Evolutionary conservation across 169 alveolate species (phyloP), one percentile per base, ranked within the genome.

Genomic region (Plasmodium vivax): DNA sequence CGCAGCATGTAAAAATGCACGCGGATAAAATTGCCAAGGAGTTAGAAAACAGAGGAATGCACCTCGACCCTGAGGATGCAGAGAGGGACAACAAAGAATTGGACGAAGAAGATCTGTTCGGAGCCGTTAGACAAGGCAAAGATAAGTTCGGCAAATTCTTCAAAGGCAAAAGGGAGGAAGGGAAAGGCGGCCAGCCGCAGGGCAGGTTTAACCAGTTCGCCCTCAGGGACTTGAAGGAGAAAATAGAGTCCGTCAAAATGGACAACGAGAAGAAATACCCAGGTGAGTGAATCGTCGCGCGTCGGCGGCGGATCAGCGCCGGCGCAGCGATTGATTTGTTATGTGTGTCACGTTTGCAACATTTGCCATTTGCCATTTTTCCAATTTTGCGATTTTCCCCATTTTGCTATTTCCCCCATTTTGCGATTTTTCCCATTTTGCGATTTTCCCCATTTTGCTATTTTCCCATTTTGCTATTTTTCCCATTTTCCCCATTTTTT

Each of bases 11-110:
- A 23, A 85, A 93, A 84, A 95, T 95, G 23, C 95, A 87, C 16
- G 97, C 97, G 34, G 92, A 74, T 30, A 82, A 85, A 81, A 80
- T 96, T 41, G 97, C 97, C 34, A 71, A 96, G 43, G 97, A 96
- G 71, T 95, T 96, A 38, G 82, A 75, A 77, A 93, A 93, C n/a
- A 83, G 95, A 34, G 91, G 92, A 58, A 90, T 95, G 68, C 96
- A 95, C 30, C 88, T 92, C 23, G 95, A 92, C 79, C 95, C 95
- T 10, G 96, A 93, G 92, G 95, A 96, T 71, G 95, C 93, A 36
- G 93, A 95, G 45, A 96, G 92, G 72, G 58, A 93, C 43, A 77
- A 84, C 75, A 85, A 95, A 38, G 97, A 96, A 32, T 84, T 92
- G 85, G 97, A 96, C 41, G 97, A 96, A 79, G 97, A 96, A 85